Conservation (phyloP, 495 filamentous ascomycete species). For the Jackrogersella minutella region DNA sequence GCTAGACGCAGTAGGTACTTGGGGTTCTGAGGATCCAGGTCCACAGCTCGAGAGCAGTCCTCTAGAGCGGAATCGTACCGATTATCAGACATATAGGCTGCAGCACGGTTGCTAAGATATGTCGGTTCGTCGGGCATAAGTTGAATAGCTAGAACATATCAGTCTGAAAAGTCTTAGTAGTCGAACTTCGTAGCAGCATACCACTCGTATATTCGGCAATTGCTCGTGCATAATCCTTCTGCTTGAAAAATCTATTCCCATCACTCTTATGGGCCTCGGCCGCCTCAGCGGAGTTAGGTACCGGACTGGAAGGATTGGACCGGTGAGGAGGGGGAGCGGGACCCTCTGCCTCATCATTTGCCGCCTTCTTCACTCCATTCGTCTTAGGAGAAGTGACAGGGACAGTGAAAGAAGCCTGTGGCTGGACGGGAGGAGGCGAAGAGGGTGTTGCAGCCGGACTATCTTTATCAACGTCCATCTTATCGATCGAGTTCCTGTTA, state of each 20-base stretch:
- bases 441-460: conserved; percentile 56
- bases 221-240: conserved; percentile 82
- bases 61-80: conserved; percentile 81
- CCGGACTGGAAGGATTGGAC: conserved; percentile 66
- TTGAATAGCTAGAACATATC: conserved; percentile 74
- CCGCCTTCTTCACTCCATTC: conserved; percentile 47
- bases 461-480: conserved; percentile 85
- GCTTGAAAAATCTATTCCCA: conserved; percentile 97
- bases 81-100: conserved; percentile 86
- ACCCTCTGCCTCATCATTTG: conserved; percentile 53
- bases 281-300: conserved; percentile 66
- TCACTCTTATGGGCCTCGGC: conserved; percentile 90
- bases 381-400: conserved; percentile 41
- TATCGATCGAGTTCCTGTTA: conserved; percentile 63
- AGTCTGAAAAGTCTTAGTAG: neutral
- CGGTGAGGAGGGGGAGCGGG: conserved; percentile 85
- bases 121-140: conserved; percentile 79
- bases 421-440: conserved; percentile 53
- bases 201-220: conserved; percentile 95
- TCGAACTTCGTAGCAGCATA: conserved; percentile 46
- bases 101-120: conserved; percentile 94
- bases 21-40: conserved; percentile 79
- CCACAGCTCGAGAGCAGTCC: conserved; percentile 80
- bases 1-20: conserved; percentile 90
- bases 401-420: conserved; percentile 49